Evolutionary conservation across 2,329 filamentous ascomycete species (phyloP), one percentile per base, ranked within the genome.

Genomic region (Pseudocercospora cruenta): DNA sequence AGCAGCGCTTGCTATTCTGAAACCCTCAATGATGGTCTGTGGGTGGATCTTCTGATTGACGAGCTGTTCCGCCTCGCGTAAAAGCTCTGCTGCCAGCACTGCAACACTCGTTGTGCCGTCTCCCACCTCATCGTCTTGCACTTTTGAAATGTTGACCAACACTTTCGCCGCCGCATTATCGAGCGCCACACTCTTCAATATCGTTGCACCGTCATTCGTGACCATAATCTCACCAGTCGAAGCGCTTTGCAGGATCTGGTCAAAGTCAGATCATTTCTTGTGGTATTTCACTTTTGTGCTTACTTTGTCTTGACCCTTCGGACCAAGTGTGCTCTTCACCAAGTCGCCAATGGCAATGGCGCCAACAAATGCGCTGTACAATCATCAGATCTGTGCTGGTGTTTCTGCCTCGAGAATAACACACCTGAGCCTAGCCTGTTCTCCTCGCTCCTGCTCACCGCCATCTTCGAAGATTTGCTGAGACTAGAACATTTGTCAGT

Each of bases 291-390:
- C 22, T 97, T 97, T 5, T 8, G 22, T 19, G 26, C 69, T 36
- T 49, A 97, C 97, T 85, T 97, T 97, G 85, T 98, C 95, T 94
- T 98, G 98, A 74, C 95, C 95, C 84, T 98, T 98, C 43, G 95
- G 95, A 6, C 95, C 95, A 36, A 99, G 84, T 10, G 95, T 98
- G 80, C 92, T 96, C 87, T 99, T 99, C 62, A 99, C 95, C 72
- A 99, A 82, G 76, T 99, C 95, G 62, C 95, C 95, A 55, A 99
- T 95, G 63, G 95, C 95, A 77, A 99, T 99, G 79, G 95, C 95
- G 75, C 95, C 95, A 63, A 99, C 94, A 77, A 99, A 99, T 71
- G 94, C 94, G 59, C 68, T 72, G 64, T 62, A 22, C n/a, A 21
- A 8, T 21, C n/a, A 66, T 71, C 60, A 72, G 65, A 55, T 58